A percentile compares a stretch with the other conserved stretches of the same genome.
Evolutionary conservation across 371 early-diverging fungal species (phyloP).

Genomic region (Actinomortierella ambigua): DNA sequence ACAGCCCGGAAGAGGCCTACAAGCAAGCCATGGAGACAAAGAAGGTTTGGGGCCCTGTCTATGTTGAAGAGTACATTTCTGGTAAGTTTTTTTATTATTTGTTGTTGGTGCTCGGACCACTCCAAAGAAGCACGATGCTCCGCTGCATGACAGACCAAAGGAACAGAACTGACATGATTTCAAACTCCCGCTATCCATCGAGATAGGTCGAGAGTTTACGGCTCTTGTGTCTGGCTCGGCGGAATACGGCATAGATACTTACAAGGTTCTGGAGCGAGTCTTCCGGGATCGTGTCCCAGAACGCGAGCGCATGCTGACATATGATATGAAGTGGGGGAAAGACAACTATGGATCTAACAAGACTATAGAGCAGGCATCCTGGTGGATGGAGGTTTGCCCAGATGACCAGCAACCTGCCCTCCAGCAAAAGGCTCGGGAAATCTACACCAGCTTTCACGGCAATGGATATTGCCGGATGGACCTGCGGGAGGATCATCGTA

Average conservation of each 20-base stretch:
- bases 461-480: conserved; percentile 46
- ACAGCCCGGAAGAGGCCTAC: conserved; percentile 33
- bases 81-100: conserved; percentile 12
- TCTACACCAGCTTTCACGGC: conserved; percentile 34
- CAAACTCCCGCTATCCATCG: too few species aligned
- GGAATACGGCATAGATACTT: conserved; percentile 22
- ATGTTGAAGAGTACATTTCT: conserved; percentile 39
- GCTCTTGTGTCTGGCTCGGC: conserved; percentile 22
- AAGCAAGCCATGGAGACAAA: conserved; percentile 35
- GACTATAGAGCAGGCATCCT: conserved; percentile 22
- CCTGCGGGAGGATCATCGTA: conserved; percentile 35
- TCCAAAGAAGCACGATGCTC: too few species aligned
- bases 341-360: conserved; percentile 29
- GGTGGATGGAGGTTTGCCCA: conserved; percentile 42
- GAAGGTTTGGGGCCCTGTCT: conserved; percentile 40
- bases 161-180: too few species aligned
- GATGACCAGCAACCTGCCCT: conserved; percentile 23
- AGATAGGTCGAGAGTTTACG: conserved; percentile 26
- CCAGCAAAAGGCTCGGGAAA: conserved; percentile 12
- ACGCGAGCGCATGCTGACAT: conserved; percentile 34
- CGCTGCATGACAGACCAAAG: too few species aligned
- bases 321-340: conserved; percentile 42
- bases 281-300: conserved; percentile 34
- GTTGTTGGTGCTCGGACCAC: too few species aligned
- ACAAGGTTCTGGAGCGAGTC: conserved; percentile 34